These are phyloP conservation scores for Petrea volubilis DNA, from an alignment of 257 asterid genomes.

Conservation along the genomic window DNA sequence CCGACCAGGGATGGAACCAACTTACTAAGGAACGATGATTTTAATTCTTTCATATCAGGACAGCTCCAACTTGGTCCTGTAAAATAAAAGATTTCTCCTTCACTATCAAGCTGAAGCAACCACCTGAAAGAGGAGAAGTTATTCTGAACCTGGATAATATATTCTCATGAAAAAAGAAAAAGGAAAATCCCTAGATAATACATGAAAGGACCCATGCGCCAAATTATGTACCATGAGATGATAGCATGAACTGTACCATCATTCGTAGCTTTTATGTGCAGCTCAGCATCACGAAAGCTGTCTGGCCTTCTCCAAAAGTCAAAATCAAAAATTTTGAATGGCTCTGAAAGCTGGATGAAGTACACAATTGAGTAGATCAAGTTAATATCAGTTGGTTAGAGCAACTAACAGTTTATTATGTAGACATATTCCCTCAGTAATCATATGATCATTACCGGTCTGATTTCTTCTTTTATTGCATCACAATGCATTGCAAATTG, in stretches of 20 bases:
- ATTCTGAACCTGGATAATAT: background rate
- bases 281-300: slow-evolving; percentile 59
- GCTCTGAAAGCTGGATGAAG: slow-evolving; percentile 79
- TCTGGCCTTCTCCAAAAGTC: slow-evolving; percentile 97
- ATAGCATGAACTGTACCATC: slow-evolving; percentile 91
- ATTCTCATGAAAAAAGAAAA: background rate
- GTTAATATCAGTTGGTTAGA: background rate
- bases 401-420: background rate
- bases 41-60: slow-evolving; percentile 33
- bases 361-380: slow-evolving; percentile 28
- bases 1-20: background rate
- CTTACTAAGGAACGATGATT: slow-evolving; percentile 50
- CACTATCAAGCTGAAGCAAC: slow-evolving; percentile 91
- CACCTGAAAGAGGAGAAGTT: slow-evolving; percentile 62
- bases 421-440: background rate
- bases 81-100: slow-evolving; percentile 79
- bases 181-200: slow-evolving; percentile 13
- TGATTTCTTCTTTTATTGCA: slow-evolving; percentile 68
- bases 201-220: slow-evolving; percentile 22
- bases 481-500: slow-evolving; percentile 91
- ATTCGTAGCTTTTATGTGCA: slow-evolving; percentile 60
- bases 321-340: slow-evolving; percentile 88
- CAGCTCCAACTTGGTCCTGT: slow-evolving; percentile 75
- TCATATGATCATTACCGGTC: slow-evolving; percentile 52
- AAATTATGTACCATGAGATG: slow-evolving; percentile 78